Percentiles rank a stretch among this genome's conserved stretches.
Conservation (phyloP, 1,139 yeast genomes). For the Diutina catenulata region DNA sequence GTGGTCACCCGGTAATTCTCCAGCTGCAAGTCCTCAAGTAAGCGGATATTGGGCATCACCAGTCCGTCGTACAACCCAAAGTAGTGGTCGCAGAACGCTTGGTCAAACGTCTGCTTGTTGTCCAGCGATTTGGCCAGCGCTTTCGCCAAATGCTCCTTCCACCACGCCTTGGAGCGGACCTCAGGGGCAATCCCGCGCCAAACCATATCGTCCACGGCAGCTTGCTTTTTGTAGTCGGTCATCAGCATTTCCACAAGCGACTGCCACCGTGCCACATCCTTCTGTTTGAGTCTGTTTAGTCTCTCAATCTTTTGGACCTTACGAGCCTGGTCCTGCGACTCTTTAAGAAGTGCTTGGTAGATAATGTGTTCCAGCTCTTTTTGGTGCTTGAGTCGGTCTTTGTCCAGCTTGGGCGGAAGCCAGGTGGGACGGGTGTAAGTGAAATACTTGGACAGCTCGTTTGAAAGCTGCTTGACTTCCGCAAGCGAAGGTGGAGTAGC, state of each 20-base stretch:
- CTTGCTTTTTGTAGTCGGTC: slow-evolving; percentile 1
- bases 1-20: background rate
- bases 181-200: slow-evolving; percentile 1
- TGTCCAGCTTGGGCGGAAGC: slow-evolving; percentile 5
- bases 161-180: slow-evolving; percentile 1
- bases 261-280: slow-evolving; percentile 1
- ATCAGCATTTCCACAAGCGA: background rate
- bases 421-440: slow-evolving; percentile 5
- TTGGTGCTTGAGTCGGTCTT: slow-evolving; percentile 1
- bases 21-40: slow-evolving; percentile 1
- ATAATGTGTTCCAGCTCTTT: slow-evolving; percentile 4
- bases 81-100: slow-evolving; percentile 3
- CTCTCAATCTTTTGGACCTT: background rate
- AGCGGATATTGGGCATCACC: slow-evolving; percentile 1
- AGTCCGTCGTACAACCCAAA: background rate
- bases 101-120: background rate
- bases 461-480: slow-evolving; percentile 3
- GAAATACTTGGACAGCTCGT: slow-evolving; percentile 2
- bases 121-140: too few relatives aligned
- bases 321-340: slow-evolving; percentile 2
- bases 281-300: background rate
- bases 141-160: slow-evolving; percentile 5
- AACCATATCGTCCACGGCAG: slow-evolving; percentile 3
- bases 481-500: background rate
- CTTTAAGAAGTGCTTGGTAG: slow-evolving; percentile 1